Evolutionary conservation across 768 basidiomycete genomes (phyloP), one percentile per base, ranked within the genome.

Genomic region (Suillus hirtellus): DNA sequence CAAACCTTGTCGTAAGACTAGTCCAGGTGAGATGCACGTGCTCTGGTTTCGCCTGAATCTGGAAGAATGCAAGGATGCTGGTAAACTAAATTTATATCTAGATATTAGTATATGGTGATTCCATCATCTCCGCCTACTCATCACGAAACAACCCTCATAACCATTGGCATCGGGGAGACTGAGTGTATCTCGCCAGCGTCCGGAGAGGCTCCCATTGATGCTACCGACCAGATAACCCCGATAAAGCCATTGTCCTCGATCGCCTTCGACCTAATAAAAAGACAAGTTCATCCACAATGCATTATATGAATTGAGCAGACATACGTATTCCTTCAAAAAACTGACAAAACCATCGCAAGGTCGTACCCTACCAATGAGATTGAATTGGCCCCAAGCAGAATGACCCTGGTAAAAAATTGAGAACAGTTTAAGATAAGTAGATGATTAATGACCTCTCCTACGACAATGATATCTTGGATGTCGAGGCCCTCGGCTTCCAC

Each of bases 371-470:
- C 94, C 93, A 4, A 88, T 77, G 31, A 96, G 74, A 63, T 82
- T 87, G 76, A 95, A 96, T 66, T 92, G 88, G 27, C 94, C 93
- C 93, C 93, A 96, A 15, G 92, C 87, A 9, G 93, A 95, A 75
- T 95, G 94, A 5, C 93, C 93, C 91, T 93, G 63, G 21, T n/a
- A 15, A 21, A 21, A 60, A 52, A 60, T 65, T 34, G 62, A 63
- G 63, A 43, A 68, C 9, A n/a, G 24, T 31, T 38, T 40, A 60
- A 31, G 50, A 43, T 46, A 59, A 50, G 34, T 49, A 52, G 44
- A 31, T 49, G 49, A 54, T 4, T 50, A 15, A 61, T 27, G 64
- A 92, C 92, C 80, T 93, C 90, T 70, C 92, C 92, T 14, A 84
- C 81, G 37, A 94, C 76, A 58, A 94, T 82, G 42, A 92, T 79